These are phyloP conservation scores for Mucuna pruriens DNA, from an alignment of 306 rosid species.

Conservation along the genomic window DNA sequence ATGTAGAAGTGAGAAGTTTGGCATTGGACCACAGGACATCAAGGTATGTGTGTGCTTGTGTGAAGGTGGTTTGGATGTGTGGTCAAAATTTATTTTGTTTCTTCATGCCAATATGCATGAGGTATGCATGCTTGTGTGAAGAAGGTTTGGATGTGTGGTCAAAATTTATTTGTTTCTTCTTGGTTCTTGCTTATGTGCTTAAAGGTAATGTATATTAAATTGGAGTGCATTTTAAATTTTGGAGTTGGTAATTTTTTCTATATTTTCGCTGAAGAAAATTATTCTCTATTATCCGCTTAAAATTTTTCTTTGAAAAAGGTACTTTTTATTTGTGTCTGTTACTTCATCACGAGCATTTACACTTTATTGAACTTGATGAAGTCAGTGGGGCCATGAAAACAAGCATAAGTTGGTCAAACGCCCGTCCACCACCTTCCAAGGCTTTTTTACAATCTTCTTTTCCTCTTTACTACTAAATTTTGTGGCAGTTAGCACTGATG, in stretches of 20 bases:
- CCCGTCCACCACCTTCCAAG: neutral
- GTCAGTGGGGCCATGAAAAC: neutral
- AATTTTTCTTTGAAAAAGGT: neutral
- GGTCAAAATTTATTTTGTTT: conserved; percentile 4
- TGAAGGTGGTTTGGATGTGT: conserved; percentile 28
- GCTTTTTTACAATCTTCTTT: neutral
- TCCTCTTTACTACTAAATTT: neutral
- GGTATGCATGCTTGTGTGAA: conserved; percentile 50
- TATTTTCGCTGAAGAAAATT: neutral
- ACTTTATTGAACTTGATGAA: too few relatives aligned
- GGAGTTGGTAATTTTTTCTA: neutral
- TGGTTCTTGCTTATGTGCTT: conserved; percentile 22
- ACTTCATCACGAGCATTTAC: too few relatives aligned
- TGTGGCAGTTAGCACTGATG: neutral
- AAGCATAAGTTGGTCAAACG: neutral
- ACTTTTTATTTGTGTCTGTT: neutral
- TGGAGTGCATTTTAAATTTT: neutral
- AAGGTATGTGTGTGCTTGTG: conserved; percentile 57
- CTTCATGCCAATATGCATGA: conserved; percentile 32
- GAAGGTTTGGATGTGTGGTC: conserved; percentile 12
- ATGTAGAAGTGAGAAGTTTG: conserved; percentile 58
- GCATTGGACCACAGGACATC: conserved; percentile 63
- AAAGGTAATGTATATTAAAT: neutral
- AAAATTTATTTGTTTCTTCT: conserved; percentile 23
- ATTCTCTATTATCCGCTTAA: neutral